A percentile compares a stretch with the other conserved stretches of the same genome.
These are phyloP conservation scores for Ploettnerulaceae sp. DNA, from an alignment of 2,329 filamentous ascomycete species.

Conservation along the genomic window DNA sequence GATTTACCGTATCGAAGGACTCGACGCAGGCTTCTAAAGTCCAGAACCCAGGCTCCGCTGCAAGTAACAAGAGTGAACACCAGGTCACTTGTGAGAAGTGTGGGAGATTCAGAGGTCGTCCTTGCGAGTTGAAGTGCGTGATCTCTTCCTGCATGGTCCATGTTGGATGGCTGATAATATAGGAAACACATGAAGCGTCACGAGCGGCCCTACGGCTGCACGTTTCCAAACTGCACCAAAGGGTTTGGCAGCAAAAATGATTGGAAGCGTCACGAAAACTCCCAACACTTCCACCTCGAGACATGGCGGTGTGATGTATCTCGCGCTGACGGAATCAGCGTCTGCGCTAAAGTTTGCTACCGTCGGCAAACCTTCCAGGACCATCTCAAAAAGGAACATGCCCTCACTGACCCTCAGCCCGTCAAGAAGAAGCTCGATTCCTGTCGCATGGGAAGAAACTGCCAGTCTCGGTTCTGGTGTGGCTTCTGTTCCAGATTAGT, in stretches of 20 bases:
- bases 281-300: slow-evolving; percentile 68
- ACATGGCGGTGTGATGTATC: slow-evolving; percentile 63
- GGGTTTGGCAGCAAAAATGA: slow-evolving; percentile 89
- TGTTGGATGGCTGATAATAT: slow-evolving; percentile 10
- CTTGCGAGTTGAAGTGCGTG: slow-evolving; percentile 54
- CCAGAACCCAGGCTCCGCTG: slow-evolving; percentile 25
- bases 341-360: slow-evolving; percentile 56
- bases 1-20: slow-evolving; percentile 27
- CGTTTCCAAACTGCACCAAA: slow-evolving; percentile 63
- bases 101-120: slow-evolving; percentile 43
- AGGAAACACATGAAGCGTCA: slow-evolving; percentile 86
- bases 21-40: slow-evolving; percentile 16
- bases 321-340: slow-evolving; percentile 20
- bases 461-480: slow-evolving; percentile 73
- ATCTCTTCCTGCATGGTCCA: background rate
- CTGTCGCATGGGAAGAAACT: slow-evolving; percentile 60
- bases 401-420: slow-evolving; percentile 27
- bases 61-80: slow-evolving; percentile 29
- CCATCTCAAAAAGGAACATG: slow-evolving; percentile 48
- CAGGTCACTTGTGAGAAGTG: slow-evolving; percentile 39
- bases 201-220: slow-evolving; percentile 76
- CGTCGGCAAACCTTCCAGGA: slow-evolving; percentile 53
- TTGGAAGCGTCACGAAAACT: slow-evolving; percentile 86
- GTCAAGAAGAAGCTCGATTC: slow-evolving; percentile 43
- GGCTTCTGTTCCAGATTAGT: slow-evolving; percentile 68